Base-by-base conservation (phyloP, 2,329 filamentous ascomycete genomes). In the Tolypocladium paradoxum region DNA sequence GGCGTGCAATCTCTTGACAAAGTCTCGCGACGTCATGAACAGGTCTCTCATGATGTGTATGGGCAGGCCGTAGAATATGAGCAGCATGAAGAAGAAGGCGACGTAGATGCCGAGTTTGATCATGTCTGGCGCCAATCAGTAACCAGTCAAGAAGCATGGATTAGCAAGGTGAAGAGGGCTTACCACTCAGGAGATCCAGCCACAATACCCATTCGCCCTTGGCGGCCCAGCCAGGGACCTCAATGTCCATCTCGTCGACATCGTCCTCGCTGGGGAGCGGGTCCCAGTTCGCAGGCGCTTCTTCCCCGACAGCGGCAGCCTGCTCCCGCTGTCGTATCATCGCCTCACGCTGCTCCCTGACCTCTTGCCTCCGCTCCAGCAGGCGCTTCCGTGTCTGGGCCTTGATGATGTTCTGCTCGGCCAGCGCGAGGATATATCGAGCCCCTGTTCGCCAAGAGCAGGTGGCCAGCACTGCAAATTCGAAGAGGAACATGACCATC, bases 401-500 rank as follows among this genome's bases (percentile, higher is more conserved):
- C 63, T 82, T 82, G 52, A 87, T 79, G 50, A 96, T 85, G 48
- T 79, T 79, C 48, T 87, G 81, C 68, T 99, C 93, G 9, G 84
- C 75, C 45, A 96, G 70, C 4, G 87, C 88, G 50, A 97, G 79
- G 22, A 80, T 68, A 68, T 99, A 99, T 55, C 91, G 84, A 52
- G 83, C 76, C 2, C 82, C 78, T 0, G 90, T 96, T 48, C 92
- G 90, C 51, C 83, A 76, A 1, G 92, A 95, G 50, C 84, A 85
- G 11, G 95, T 85, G 2, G 83, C 78, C 55, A 97, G 73, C 45
- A 99, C 84, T 37, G 92, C 91, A 65, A 97, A 97, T 68, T 99
- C 93, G 62, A 99, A 99, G 6, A 95, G 83, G 64, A 99, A 99
- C 90, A 99, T 97, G 57, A 99, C 90, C 90, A 97, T 99, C 88